phyloP scores from a whole-genome alignment of 2,329 filamentous ascomycete species.

The Trichoderma pleuroti region DNA sequence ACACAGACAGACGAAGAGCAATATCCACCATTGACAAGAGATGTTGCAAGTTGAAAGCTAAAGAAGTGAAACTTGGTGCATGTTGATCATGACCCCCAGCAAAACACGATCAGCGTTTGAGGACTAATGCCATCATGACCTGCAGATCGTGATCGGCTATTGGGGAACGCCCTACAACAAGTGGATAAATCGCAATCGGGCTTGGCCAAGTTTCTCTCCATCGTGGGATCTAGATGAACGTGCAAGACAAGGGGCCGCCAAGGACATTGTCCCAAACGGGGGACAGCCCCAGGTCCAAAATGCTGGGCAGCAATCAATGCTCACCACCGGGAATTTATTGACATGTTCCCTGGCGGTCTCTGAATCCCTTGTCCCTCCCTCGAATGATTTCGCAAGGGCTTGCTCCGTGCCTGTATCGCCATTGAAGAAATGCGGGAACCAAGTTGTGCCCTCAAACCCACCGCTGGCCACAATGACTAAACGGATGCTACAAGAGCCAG shows the following conservation, averaged over 20 bases:
- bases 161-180: background rate
- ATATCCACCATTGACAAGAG: background rate
- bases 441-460: background rate
- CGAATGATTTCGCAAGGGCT: background rate
- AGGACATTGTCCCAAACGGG: background rate
- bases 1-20: background rate
- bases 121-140: background rate
- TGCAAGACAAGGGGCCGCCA: background rate
- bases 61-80: background rate
- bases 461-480: background rate
- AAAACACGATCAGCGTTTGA: background rate
- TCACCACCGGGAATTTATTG: background rate
- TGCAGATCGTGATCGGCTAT: conserved; percentile 3
- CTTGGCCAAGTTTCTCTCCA: background rate
- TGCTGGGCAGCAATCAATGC: background rate
- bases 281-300: background rate
- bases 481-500: background rate
- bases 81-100: background rate
- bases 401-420: background rate
- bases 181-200: background rate
- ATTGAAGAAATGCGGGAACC: background rate
- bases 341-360: background rate
- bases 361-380: background rate
- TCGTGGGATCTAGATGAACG: background rate
- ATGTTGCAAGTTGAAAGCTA: background rate